A percentile compares a stretch with the other conserved stretches of the same genome.
Evolutionary conservation across 768 basidiomycete genomes (phyloP).

Genomic region (Strobilomyces dryophilus): DNA sequence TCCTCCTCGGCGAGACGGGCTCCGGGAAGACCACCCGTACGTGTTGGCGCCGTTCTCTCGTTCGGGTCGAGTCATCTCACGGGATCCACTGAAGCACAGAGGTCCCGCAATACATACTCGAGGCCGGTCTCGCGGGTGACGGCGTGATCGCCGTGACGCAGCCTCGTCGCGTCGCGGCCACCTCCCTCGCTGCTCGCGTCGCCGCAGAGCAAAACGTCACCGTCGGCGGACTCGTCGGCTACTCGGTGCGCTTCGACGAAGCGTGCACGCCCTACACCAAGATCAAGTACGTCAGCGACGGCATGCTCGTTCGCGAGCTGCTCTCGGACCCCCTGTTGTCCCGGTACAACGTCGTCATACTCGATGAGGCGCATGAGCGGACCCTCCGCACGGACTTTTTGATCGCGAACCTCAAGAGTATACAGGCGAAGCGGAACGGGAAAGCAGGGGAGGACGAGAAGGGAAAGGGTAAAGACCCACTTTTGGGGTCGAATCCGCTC

Average conservation of each 20-base stretch:
- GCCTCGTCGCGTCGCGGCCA: constrained; percentile 93
- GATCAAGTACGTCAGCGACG: constrained; percentile 96
- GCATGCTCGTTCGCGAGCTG: constrained; percentile 94
- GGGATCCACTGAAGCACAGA: constrained; percentile 50
- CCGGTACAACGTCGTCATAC: constrained; percentile 81
- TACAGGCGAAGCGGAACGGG: constrained; percentile 65
- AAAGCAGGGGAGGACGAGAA: constrained; percentile 41
- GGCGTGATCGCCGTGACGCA: constrained; percentile 91
- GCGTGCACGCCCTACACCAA: constrained; percentile 63
- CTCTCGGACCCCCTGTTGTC: constrained; percentile 72
- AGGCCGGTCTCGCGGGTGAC: constrained; percentile 65
- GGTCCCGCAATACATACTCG: constrained; percentile 92
- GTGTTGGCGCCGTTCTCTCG: constrained; percentile 31
- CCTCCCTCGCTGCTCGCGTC: constrained; percentile 88
- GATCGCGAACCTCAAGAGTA: constrained; percentile 84
- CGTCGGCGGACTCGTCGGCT: constrained; percentile 81
- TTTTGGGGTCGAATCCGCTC: constrained; percentile 52
- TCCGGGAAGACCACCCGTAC: constrained; percentile 98
- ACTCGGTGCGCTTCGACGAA: constrained; percentile 96
- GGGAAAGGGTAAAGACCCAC: constrained; percentile 36
- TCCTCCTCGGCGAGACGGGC: constrained; percentile 94
- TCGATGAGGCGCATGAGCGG: constrained; percentile 97
- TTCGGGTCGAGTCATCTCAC: constrained; percentile 16
- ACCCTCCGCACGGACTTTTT: constrained; percentile 92
- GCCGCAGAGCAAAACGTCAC: constrained; percentile 73